phyloP scores from a whole-genome alignment of 2,329 filamentous ascomycete genomes.

The Ascochyta clinopodiicola region DNA sequence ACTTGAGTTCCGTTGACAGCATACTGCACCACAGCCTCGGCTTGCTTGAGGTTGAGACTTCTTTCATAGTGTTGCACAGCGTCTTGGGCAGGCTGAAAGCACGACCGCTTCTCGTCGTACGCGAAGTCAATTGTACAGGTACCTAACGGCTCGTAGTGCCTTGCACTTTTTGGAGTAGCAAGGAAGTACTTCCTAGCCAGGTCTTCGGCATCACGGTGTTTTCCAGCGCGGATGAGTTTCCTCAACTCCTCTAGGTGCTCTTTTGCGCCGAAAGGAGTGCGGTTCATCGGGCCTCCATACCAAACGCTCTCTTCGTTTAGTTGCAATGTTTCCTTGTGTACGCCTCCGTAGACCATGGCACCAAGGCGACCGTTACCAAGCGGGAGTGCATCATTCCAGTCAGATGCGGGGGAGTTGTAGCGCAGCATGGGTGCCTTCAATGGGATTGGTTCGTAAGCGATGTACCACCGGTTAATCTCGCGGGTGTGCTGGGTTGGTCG shows the following conservation, averaged over 20 bases:
- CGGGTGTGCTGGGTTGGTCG: conserved; percentile 1
- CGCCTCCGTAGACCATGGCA: conserved; percentile 56
- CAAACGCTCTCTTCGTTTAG: conserved; percentile 57
- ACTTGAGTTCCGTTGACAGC: conserved; percentile 40
- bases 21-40: conserved; percentile 50
- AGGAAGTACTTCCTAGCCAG: conserved; percentile 53
- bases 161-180: conserved; percentile 54
- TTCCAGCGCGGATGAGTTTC: conserved; percentile 50
- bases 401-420: conserved; percentile 17
- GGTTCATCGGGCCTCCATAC: conserved; percentile 47
- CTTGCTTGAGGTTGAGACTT: conserved; percentile 49
- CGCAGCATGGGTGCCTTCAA: conserved; percentile 12
- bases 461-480: conserved; percentile 11
- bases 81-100: conserved; percentile 7
- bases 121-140: conserved; percentile 22
- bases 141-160: conserved; percentile 57
- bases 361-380: conserved; percentile 59
- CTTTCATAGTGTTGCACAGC: conserved; percentile 45
- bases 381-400: conserved; percentile 54
- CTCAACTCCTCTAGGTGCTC: conserved; percentile 51
- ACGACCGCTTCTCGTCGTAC: not conserved
- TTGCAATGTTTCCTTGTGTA: conserved; percentile 52
- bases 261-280: conserved; percentile 45
- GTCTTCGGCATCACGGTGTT: conserved; percentile 52
- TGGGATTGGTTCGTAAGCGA: conserved; percentile 10